Conservation (phyloP, 2,329 filamentous ascomycete species). For the Fusarium fracticaudum region DNA sequence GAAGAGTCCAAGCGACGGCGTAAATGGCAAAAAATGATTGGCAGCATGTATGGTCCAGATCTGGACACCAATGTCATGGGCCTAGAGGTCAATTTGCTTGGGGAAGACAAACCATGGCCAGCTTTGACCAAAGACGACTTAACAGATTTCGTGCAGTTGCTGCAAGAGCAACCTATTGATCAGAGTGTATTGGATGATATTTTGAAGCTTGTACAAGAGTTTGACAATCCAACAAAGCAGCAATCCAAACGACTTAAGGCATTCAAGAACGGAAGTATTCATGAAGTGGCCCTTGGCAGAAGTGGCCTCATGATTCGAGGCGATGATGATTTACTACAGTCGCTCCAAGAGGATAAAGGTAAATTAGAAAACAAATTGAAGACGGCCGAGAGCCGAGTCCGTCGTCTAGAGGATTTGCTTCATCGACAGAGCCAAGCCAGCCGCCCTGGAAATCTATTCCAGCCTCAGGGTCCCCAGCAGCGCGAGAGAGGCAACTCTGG, state of each 20-base stretch:
- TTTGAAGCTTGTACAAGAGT: slow-evolving; percentile 77
- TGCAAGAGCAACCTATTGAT: slow-evolving; percentile 74
- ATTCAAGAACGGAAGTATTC: slow-evolving; percentile 95
- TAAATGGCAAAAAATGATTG: slow-evolving; percentile 90
- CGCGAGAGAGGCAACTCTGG: slow-evolving; percentile 61
- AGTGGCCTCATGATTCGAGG: slow-evolving; percentile 86
- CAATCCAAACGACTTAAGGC: slow-evolving; percentile 88
- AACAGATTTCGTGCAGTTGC: slow-evolving; percentile 73
- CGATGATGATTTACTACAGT: slow-evolving; percentile 83
- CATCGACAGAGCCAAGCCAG: slow-evolving; percentile 79
- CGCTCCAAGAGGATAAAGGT: slow-evolving; percentile 83
- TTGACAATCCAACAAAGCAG: slow-evolving; percentile 84
- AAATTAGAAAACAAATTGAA: slow-evolving; percentile 78
- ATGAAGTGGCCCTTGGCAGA: slow-evolving; percentile 87
- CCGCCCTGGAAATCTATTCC: slow-evolving; percentile 66
- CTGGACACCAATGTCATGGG: slow-evolving; percentile 76
- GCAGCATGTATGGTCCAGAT: slow-evolving; percentile 75
- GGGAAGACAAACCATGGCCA: slow-evolving; percentile 84
- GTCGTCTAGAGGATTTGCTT: slow-evolving; percentile 89
- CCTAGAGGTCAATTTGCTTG: slow-evolving; percentile 85
- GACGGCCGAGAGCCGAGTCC: slow-evolving; percentile 88
- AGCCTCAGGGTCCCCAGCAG: slow-evolving; percentile 56
- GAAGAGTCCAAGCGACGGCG: slow-evolving; percentile 89
- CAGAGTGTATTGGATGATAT: slow-evolving; percentile 76
- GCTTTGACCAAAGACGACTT: slow-evolving; percentile 78